These are phyloP conservation scores for Cyberlindnera samutprakarnensis DNA, from an alignment of 805 yeast species.

Conservation along the genomic window DNA sequence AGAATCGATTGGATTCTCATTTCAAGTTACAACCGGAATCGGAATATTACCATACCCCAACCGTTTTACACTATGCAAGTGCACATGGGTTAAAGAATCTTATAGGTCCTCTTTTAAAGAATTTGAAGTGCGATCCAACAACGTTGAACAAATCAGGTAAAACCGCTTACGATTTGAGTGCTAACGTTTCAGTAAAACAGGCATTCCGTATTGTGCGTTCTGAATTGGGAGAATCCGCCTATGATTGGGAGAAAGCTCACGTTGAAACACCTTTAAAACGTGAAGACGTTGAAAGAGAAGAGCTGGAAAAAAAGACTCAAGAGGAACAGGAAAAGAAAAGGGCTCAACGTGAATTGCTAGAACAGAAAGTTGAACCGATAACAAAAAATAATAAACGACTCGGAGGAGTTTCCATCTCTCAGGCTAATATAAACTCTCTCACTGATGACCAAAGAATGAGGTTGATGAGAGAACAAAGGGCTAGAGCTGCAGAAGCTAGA, in stretches of 20 bases:
- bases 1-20: constrained; percentile 47
- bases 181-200: constrained; percentile 35
- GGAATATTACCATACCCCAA: constrained; percentile 53
- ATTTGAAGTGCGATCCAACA: constrained; percentile 66
- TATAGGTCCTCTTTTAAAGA: constrained; percentile 51
- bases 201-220: constrained; percentile 64
- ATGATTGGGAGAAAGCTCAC: constrained; percentile 63
- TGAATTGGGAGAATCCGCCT: constrained; percentile 58
- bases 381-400: constrained; percentile 27
- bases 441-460: constrained; percentile 67
- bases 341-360: constrained; percentile 37
- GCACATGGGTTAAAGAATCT: constrained; percentile 59
- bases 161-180: constrained; percentile 63
- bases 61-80: constrained; percentile 74
- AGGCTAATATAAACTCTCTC: constrained; percentile 49
- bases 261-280: constrained; percentile 53
- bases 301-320: constrained; percentile 28
- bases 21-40: constrained; percentile 47
- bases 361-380: constrained; percentile 24
- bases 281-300: constrained; percentile 44
- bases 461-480: constrained; percentile 89
- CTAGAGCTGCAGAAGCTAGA: constrained; percentile 94
- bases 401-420: constrained; percentile 23
- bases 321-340: constrained; percentile 33
- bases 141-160: constrained; percentile 43